Conservation (phyloP, 139 green algal species). For the Eudorina sp. region DNA sequence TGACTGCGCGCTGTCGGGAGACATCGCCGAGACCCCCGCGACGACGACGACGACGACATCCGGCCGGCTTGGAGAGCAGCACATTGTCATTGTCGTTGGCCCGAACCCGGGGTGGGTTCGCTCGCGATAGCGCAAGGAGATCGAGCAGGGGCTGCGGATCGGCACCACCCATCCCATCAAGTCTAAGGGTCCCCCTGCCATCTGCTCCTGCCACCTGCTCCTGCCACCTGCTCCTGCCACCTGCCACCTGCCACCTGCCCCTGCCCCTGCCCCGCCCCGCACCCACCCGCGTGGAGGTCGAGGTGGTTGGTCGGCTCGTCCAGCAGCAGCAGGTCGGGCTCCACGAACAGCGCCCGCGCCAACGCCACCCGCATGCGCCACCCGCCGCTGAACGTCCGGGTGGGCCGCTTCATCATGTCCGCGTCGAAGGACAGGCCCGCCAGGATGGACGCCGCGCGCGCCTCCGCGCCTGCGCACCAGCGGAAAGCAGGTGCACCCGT, state of each 20-base stretch:
- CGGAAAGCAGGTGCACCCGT: too few relatives aligned
- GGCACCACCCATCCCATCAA: too few relatives aligned
- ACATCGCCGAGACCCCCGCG: too few relatives aligned
- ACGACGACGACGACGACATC: too few relatives aligned
- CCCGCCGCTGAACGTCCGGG: slow-evolving; percentile 77
- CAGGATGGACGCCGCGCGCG: slow-evolving; percentile 85
- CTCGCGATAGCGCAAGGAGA: too few relatives aligned
- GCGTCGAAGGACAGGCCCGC: slow-evolving; percentile 84
- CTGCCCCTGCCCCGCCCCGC: neutral
- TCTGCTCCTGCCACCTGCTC: too few relatives aligned
- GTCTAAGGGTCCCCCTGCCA: too few relatives aligned
- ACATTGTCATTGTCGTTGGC: too few relatives aligned
- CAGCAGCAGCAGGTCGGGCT: slow-evolving; percentile 92
- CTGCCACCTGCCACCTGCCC: neutral
- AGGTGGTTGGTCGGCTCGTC: slow-evolving; percentile 84
- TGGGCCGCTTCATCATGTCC: slow-evolving; percentile 80
- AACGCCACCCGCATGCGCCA: slow-evolving; percentile 83
- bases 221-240: too few relatives aligned
- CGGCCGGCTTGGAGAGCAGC: too few relatives aligned
- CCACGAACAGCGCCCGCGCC: slow-evolving; percentile 86
- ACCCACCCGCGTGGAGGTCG: slow-evolving; percentile 72
- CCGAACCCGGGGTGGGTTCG: too few relatives aligned
- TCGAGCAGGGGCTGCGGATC: neutral
- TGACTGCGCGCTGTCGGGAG: too few relatives aligned
- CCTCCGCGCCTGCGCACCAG: slow-evolving; percentile 70